Evolutionary conservation across 768 basidiomycete species (phyloP), one percentile per base, ranked within the genome.

Genomic region (Calocybe cyanea): DNA sequence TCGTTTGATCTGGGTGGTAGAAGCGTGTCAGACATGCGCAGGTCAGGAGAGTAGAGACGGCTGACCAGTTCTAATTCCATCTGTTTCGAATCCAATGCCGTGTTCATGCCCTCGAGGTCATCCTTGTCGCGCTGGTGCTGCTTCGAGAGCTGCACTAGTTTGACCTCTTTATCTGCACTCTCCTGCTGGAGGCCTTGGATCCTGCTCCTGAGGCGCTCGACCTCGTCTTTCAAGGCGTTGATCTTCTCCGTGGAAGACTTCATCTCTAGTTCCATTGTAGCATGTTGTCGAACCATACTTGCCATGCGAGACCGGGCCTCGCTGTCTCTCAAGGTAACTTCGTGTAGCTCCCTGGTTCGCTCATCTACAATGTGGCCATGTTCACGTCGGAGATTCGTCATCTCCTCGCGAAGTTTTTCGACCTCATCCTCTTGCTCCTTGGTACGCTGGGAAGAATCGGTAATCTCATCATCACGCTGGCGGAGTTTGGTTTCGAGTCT

Each of bases 1-100:
- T 36, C 87, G 74, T 61, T 90, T 90, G 30, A 85, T 65, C 84
- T 85, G 54, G 25, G 41, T 33, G 8, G 19, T 46, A 15, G 20
- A 31, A n/a, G 30, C 19, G 57, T 18, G 32, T 31, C 21, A 14
- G 49, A 1, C 4, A 48, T 18, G 14, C n/a, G 10, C 9, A 19
- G 8, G 21, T 28, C 21, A 41, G 41, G 24, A 28, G 24, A 18
- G 44, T 34, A 24, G 52, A 41, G 23, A 31, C 11, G 32, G 56
- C 45, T 73, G 80, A 96, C 93, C 63, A 94, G 60, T 60, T 95
- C 92, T 31, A 96, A 68, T 62, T 95, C 93, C 62, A 94, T 92
- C 57, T 96, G 93, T 66, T 96, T 96, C 19, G 91, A 84, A 63
- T 94, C 91, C 43, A 96, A 66, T 0, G 92, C 93, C 28, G 94